A percentile compares a stretch with the other conserved stretches of the same genome.
Evolutionary conservation across 106 monocot species (phyloP).

Genomic region (Allium cepa): DNA sequence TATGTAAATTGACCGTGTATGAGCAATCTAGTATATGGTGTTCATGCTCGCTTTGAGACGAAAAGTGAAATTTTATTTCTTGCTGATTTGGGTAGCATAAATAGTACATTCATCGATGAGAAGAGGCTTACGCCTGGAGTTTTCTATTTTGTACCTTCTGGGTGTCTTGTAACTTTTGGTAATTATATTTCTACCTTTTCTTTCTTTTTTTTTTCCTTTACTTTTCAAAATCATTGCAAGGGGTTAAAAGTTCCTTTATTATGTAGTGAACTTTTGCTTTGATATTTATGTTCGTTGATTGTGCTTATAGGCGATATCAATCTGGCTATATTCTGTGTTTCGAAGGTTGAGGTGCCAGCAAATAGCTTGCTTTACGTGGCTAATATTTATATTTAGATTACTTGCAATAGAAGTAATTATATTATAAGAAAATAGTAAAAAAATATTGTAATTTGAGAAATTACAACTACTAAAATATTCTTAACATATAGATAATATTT

Average conservation of each 20-base stretch:
- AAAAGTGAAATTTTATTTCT: constrained; percentile 33
- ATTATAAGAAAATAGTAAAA: too few relatives aligned
- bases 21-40: constrained; percentile 23
- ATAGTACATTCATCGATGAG: constrained; percentile 37
- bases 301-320: background rate
- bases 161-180: constrained; percentile 37
- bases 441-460: too few relatives aligned
- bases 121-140: constrained; percentile 25
- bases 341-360: constrained; percentile 1
- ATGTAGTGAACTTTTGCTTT: too few relatives aligned
- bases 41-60: constrained; percentile 43
- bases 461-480: too few relatives aligned
- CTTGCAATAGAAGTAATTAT: too few relatives aligned
- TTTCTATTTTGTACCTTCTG: constrained; percentile 18
- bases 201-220: background rate
- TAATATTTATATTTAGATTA: too few relatives aligned
- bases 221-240: too few relatives aligned
- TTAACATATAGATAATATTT: too few relatives aligned
- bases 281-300: background rate
- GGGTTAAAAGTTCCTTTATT: too few relatives aligned
- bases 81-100: constrained; percentile 39
- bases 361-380: too few relatives aligned
- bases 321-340: constrained; percentile 11
- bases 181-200: background rate
- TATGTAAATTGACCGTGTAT: background rate